Evolutionary conservation across 2,329 filamentous ascomycete genomes (phyloP).

Genomic region (Paracorniculantispora psalliotae): DNA sequence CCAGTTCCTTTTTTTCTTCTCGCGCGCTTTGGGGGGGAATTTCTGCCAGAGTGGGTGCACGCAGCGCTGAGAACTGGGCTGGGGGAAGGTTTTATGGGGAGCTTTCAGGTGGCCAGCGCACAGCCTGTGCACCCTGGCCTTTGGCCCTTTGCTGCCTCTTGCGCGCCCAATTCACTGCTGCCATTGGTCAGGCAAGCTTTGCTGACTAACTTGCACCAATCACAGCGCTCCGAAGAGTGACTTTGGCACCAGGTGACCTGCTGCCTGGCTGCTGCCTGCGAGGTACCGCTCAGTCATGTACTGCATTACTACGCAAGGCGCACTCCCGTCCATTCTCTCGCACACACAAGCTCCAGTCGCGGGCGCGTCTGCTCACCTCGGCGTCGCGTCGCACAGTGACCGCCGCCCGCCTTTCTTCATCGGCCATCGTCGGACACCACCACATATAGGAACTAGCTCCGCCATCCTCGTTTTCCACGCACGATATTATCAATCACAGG

Average conservation of each 20-base stretch:
- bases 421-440: neutral
- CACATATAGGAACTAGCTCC: neutral
- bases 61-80: neutral
- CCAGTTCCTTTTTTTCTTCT: conserved; percentile 25
- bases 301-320: neutral
- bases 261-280: conserved; percentile 24
- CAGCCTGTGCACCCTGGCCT: neutral
- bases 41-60: neutral
- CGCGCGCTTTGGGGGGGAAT: neutral
- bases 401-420: conserved; percentile 1
- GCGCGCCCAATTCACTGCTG: conserved; percentile 27
- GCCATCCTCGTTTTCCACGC: neutral
- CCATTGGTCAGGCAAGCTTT: conserved; percentile 24
- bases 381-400: conserved; percentile 24
- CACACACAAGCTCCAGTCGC: conserved; percentile 14
- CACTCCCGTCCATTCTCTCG: neutral
- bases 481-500: neutral
- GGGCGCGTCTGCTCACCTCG: conserved; percentile 18
- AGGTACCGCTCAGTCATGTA: conserved; percentile 18
- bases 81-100: neutral
- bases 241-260: conserved; percentile 23
- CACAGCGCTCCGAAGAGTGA: conserved; percentile 16
- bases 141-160: conserved; percentile 29
- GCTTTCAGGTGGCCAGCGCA: conserved; percentile 20
- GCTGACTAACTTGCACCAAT: conserved; percentile 29